Evolutionary conservation across 352 stramenopile species (phyloP), one percentile per base, ranked within the genome.

Genomic region (Globisporangium perplexum): DNA sequence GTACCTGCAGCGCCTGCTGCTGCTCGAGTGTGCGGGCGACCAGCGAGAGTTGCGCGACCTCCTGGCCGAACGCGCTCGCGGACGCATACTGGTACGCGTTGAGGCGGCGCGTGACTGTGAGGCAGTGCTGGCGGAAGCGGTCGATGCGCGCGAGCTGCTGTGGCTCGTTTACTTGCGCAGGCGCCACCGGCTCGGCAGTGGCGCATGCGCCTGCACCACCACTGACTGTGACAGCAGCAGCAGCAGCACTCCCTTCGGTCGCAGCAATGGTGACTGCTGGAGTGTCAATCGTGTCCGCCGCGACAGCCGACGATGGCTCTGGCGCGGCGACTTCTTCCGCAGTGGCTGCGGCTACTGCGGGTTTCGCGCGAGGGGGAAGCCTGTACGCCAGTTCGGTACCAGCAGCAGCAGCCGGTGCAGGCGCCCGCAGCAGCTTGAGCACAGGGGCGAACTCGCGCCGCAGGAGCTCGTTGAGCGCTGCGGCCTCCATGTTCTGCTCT

Each of bases 51-150:
- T 78, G 66, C 44, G 71, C 57, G 46, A 87, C 66, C 59, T 90
- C 79, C 35, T 64, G 58, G 38, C 63, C 54, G 54, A 87, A 88
- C 7, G 76, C 72, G 22, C 65, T 66, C n/a, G 59, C 52, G 23
- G 76, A 72, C 35, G 60, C 68, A 60, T 86, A 90, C 43, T 88
- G 66, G 50, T 86, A 86, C 43, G 71, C 74, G 57, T 86, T 86
- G 49, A 86, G 64, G 28, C 72, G 66, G 50, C 59, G 62, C 22
- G 78, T 50, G 53, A 86, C 71, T 5, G 63, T 50, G 55, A 60
- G 65, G 49, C 64, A 74, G 63, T 79, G 71, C 49, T 52, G 38
- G 11, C 53, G 47, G 50, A 60, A 69, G 30, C 51, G 46, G 57
- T 55, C 60, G 56, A 53, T 50, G 33, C 56, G 33, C 30, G 42